Evolutionary conservation across 2,329 filamentous ascomycete genomes (phyloP).

Genomic region (Xenoacremonium recifei): DNA sequence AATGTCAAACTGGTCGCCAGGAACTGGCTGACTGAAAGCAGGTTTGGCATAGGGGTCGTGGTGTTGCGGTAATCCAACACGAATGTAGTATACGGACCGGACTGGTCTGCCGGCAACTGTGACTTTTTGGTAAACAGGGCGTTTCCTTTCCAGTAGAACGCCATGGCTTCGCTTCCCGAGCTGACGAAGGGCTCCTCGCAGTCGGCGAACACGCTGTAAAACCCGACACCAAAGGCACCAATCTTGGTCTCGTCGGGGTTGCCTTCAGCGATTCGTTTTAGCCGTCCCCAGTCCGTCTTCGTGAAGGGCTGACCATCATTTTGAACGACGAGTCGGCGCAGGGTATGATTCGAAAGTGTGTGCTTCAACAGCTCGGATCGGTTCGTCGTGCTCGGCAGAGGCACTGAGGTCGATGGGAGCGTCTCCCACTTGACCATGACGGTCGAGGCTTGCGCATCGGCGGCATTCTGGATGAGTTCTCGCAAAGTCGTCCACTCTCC

Average conservation of each 20-base stretch:
- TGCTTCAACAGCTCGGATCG: conserved; percentile 77
- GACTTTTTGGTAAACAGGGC: conserved; percentile 89
- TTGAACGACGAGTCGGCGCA: conserved; percentile 83
- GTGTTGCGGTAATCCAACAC: conserved; percentile 90
- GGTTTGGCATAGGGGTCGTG: conserved; percentile 80
- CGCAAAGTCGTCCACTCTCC: conserved; percentile 90
- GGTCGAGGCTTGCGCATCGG: conserved; percentile 86
- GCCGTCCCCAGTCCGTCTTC: conserved; percentile 84
- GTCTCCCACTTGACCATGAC: conserved; percentile 94
- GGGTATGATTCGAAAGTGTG: conserved; percentile 77
- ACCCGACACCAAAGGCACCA: conserved; percentile 95
- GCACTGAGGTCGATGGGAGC: conserved; percentile 74
- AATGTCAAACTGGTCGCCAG: conserved; percentile 94
- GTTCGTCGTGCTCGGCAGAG: conserved; percentile 64
- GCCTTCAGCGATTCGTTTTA: conserved; percentile 98
- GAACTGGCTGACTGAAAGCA: conserved; percentile 87
- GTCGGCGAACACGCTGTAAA: conserved; percentile 98
- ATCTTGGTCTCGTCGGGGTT: conserved; percentile 99
- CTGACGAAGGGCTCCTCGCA: conserved; percentile 97
- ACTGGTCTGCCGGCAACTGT: conserved; percentile 65
- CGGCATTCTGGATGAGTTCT: conserved; percentile 97
- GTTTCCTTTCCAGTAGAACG: conserved; percentile 99
- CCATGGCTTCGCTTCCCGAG: conserved; percentile 90
- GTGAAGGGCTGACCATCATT: conserved; percentile 90
- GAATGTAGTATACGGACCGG: conserved; percentile 78